A percentile compares a stretch with the other conserved stretches of the same genome.
Evolutionary conservation across 2,329 filamentous ascomycete genomes (phyloP).

Genomic region (Ceratocystis destructans): DNA sequence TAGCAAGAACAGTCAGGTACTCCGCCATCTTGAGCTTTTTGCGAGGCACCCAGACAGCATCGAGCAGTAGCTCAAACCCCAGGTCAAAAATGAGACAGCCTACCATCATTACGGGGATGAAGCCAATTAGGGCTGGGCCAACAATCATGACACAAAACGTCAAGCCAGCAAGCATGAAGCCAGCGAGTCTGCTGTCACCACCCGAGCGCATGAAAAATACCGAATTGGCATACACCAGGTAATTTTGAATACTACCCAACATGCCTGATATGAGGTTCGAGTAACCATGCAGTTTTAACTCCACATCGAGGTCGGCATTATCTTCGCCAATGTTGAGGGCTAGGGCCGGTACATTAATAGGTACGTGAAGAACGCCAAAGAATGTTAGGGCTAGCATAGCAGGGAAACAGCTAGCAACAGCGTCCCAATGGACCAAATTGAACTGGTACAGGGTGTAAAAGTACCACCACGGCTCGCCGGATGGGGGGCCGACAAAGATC

Average conservation of each 20-base stretch:
- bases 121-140: constrained; percentile 79
- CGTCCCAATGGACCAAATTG: constrained; percentile 65
- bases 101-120: constrained; percentile 93
- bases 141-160: constrained; percentile 74
- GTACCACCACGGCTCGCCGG: constrained; percentile 86
- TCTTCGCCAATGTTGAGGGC: constrained; percentile 86
- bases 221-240: constrained; percentile 94
- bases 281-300: constrained; percentile 81
- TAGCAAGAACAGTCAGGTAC: constrained; percentile 77
- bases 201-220: constrained; percentile 93
- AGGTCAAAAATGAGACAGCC: constrained; percentile 89
- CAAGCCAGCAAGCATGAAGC: constrained; percentile 65
- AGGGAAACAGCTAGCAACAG: constrained; percentile 69
- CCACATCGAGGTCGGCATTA: constrained; percentile 77
- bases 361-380: constrained; percentile 92
- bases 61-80: constrained; percentile 78
- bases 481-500: constrained; percentile 79
- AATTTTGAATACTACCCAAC: constrained; percentile 85
- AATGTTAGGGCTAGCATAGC: constrained; percentile 96
- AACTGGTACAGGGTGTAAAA: constrained; percentile 95
- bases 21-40: constrained; percentile 78
- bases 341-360: constrained; percentile 91
- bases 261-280: constrained; percentile 85
- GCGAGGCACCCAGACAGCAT: constrained; percentile 78
- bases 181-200: constrained; percentile 73